Evolutionary conservation across 2,329 filamentous ascomycete genomes (phyloP).

Genomic region (Nakataea oryzae): DNA sequence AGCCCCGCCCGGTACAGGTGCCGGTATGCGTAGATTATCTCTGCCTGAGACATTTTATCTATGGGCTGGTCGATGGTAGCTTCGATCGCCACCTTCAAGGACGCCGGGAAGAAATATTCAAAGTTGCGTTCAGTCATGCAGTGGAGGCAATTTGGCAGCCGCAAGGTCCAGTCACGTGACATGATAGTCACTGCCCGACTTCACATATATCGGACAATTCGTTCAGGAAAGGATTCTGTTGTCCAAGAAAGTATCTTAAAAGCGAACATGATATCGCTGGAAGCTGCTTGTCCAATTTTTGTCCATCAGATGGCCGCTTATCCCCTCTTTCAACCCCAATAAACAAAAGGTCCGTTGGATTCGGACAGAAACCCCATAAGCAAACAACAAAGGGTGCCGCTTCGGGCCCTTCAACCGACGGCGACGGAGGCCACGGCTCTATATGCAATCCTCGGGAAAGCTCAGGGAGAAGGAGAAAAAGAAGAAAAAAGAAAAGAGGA

Average conservation of each 20-base stretch:
- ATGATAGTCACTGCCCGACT: neutral
- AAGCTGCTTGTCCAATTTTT: neutral
- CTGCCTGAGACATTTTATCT: conserved; percentile 19
- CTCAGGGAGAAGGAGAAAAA: no score
- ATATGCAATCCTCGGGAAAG: neutral
- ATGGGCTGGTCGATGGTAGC: neutral
- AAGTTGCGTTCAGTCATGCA: neutral
- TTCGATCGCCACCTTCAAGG: neutral
- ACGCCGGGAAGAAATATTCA: neutral
- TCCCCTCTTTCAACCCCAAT: neutral
- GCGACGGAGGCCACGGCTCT: neutral
- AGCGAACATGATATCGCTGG: neutral
- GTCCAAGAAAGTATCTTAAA: neutral
- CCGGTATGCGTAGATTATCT: conserved; percentile 57
- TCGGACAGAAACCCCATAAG: no score
- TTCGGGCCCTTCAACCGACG: neutral
- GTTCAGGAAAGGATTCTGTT: neutral
- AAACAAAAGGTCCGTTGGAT: neutral
- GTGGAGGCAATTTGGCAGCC: no score
- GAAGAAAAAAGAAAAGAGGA: neutral
- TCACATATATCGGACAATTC: neutral
- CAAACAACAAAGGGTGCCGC: neutral
- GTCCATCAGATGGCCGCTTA: neutral
- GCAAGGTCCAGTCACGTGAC: neutral
- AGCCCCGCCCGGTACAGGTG: conserved; percentile 56